phyloP scores from a whole-genome alignment of 2,329 filamentous ascomycete genomes.

The Calycina herbarum region DNA sequence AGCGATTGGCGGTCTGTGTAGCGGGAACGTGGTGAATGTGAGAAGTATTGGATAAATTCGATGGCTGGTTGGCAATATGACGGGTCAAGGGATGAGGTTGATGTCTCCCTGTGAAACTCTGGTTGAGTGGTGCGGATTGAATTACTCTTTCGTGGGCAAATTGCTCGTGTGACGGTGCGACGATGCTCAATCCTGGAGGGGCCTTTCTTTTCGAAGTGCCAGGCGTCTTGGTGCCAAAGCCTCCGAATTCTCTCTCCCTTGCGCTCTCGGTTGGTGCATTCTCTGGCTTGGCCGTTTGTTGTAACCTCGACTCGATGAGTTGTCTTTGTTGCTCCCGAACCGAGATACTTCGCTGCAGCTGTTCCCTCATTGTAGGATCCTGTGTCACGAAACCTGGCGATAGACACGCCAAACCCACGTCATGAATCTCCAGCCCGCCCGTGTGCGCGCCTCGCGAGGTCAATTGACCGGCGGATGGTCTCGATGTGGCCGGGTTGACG shows the following conservation, averaged over 20 bases:
- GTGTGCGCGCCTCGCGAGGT: conserved; percentile 67
- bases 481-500: conserved; percentile 56
- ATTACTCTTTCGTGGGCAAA: conserved; percentile 95
- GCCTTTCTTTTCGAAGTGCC: conserved; percentile 75
- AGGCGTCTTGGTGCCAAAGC: conserved; percentile 62
- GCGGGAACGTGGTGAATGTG: conserved; percentile 91
- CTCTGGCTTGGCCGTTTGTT: conserved; percentile 81
- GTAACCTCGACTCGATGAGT: conserved; percentile 88
- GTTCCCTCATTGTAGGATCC: conserved; percentile 94
- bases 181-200: conserved; percentile 88
- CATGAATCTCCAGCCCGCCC: conserved; percentile 75
- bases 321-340: conserved; percentile 92
- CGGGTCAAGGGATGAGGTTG: conserved; percentile 74
- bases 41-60: conserved; percentile 77
- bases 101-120: conserved; percentile 91
- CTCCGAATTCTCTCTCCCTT: conserved; percentile 53
- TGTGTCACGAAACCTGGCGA: conserved; percentile 96
- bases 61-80: conserved; percentile 78
- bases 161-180: conserved; percentile 87
- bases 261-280: conserved; percentile 59
- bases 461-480: conserved; percentile 66
- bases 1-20: conserved; percentile 83
- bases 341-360: conserved; percentile 89
- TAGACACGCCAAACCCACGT: conserved; percentile 89
- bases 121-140: conserved; percentile 91